Base-by-base conservation (phyloP, 805 yeast species). In the Candida taoyuanica region DNA sequence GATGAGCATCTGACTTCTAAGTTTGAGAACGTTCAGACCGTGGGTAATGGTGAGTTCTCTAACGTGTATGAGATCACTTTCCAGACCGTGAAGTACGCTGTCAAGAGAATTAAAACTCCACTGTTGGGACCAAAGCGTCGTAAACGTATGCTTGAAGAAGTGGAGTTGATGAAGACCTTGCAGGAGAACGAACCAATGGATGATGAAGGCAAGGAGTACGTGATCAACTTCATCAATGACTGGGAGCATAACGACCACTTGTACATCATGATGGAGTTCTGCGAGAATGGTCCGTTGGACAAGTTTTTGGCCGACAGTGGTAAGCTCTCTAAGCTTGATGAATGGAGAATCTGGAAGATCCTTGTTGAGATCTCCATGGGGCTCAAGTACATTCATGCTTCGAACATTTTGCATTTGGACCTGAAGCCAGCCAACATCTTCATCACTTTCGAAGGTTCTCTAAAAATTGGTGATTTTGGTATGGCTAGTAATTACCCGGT, bases 271-370 rank as follows among this genome's bases (percentile, higher is more conserved):
- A 87, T 96, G 4, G 97, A 91, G 50, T 89, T 68, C 60, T 93
- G 96, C 63, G 98, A 89, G 54, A 93, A 89, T 56, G 98, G 98
- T 2, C 85, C 93, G 17, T 64, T 93, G 41, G 93, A 81, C 53
- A 76, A 76, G 42, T 93, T 91, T 54, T 61, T 93, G 37, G 71
- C 78, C 23, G 94, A 85, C 48, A 81, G 79, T 57, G 87, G 86
- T 17, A 78, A 81, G 34, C 71, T 80, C 29, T 75, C 85, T 21
- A 80, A 81, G 50, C 69, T 93, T 36, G 98, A 93, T 57, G 98
- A 93, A 59, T 93, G 96, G 83, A 74, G 98, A 50, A 89, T 91
- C 29, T 93, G 98, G 98, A 93, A 93, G 64, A 91, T 93, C 31
- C 67, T 93, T 48, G 81, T 83, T 36, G 98, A 91, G 58, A 69